Percentiles rank a stretch among this genome's conserved stretches.
Conservation (phyloP, 1,284 basidiomycete species). For the Trichosporon sp. region DNA sequence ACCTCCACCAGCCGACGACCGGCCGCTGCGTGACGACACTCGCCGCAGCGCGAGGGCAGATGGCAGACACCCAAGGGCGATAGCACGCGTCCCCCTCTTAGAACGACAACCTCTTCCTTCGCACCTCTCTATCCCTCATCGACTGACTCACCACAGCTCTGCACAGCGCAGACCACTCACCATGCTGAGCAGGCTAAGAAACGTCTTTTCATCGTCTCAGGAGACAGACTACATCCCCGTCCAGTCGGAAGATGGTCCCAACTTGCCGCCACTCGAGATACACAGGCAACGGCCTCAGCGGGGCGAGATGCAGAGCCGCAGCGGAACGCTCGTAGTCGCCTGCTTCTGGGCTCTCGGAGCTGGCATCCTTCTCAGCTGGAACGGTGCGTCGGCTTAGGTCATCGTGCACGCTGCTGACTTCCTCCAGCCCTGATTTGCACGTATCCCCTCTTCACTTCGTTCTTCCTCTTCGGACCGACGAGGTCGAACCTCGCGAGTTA, state of each 20-base stretch:
- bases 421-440: conserved; percentile 46
- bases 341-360: conserved; percentile 47
- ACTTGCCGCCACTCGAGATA: background rate
- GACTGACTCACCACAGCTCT: background rate
- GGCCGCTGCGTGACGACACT: background rate
- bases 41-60: too few species aligned
- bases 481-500: conserved; percentile 38
- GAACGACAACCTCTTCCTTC: background rate
- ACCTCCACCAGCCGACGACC: too few species aligned
- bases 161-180: background rate
- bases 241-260: background rate
- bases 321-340: background rate
- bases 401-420: background rate
- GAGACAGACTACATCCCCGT: background rate
- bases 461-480: conserved; percentile 28
- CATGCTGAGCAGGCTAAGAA: background rate
- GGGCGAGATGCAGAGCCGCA: background rate
- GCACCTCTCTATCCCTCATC: background rate
- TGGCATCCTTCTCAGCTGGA: conserved; percentile 45
- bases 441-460: conserved; percentile 36
- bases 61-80: too few species aligned
- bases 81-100: too few species aligned
- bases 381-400: conserved; percentile 32
- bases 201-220: background rate
- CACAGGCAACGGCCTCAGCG: background rate